Evolutionary conservation across 192 early-diverging fungal species (phyloP).

Genomic region (Linnemannia elongata): DNA sequence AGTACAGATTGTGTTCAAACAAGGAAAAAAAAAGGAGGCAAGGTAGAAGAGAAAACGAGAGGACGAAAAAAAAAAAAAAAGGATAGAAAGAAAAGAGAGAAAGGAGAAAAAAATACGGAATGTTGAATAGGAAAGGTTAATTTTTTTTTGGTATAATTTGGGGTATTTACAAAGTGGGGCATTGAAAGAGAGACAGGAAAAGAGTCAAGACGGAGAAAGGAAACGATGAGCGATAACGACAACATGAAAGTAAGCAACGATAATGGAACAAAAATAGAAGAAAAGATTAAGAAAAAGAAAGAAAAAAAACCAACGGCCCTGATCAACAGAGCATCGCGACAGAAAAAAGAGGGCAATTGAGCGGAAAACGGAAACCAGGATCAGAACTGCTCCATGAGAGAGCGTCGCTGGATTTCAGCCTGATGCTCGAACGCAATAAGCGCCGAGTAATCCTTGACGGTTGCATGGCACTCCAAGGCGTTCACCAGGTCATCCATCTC

Average conservation of each 20-base stretch:
- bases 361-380: not conserved
- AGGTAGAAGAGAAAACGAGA: not conserved
- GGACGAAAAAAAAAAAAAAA: not conserved
- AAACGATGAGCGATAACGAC: not conserved
- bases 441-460: conserved; percentile 48
- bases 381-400: not conserved
- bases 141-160: conserved; percentile 3
- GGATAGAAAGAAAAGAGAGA: not conserved
- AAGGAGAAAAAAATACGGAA: not conserved
- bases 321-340: not conserved
- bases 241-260: not conserved
- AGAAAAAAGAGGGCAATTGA: not conserved
- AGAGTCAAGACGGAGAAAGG: no score
- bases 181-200: not conserved
- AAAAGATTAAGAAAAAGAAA: conserved; percentile 2
- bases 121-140: not conserved
- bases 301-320: not conserved
- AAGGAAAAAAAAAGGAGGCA: not conserved
- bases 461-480: conserved; percentile 36
- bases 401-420: conserved; percentile 14
- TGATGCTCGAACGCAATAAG: conserved; percentile 37
- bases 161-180: not conserved
- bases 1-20: not conserved
- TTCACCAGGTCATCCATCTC: conserved; percentile 39
- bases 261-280: not conserved